These are phyloP conservation scores for Ilex paraguariensis DNA, from an alignment of 305 asterid genomes.

Conservation along the genomic window DNA sequence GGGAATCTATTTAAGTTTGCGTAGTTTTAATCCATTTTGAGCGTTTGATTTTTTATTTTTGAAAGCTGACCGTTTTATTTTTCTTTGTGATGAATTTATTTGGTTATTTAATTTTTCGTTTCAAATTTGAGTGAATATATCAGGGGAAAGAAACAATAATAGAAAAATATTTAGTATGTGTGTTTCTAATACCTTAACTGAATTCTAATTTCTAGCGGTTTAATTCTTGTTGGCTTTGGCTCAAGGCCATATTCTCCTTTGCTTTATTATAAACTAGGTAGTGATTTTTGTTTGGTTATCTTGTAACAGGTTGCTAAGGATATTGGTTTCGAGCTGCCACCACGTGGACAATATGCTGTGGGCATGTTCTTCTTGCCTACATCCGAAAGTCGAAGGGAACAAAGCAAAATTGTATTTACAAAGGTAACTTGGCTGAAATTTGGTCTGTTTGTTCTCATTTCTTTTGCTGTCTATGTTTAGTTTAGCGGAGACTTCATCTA, in stretches of 20 bases:
- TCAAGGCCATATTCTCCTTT: neutral
- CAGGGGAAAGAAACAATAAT: no score
- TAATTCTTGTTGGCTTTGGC: neutral
- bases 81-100: neutral
- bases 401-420: constrained; percentile 80
- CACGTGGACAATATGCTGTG: constrained; percentile 88
- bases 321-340: constrained; percentile 85
- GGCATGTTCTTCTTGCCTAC: constrained; percentile 99
- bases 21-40: no score
- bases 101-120: neutral
- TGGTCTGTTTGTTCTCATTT: neutral
- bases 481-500: neutral
- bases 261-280: neutral
- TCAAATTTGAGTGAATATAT: neutral
- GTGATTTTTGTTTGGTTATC: constrained; percentile 9
- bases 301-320: constrained; percentile 56
- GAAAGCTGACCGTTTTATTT: neutral
- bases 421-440: constrained; percentile 44
- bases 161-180: no score
- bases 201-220: neutral
- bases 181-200: no score
- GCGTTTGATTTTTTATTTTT: neutral
- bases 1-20: no score
- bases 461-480: neutral
- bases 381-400: constrained; percentile 82